Conservation (phyloP, 768 basidiomycete genomes). For the Kwoniella botswanensis region DNA sequence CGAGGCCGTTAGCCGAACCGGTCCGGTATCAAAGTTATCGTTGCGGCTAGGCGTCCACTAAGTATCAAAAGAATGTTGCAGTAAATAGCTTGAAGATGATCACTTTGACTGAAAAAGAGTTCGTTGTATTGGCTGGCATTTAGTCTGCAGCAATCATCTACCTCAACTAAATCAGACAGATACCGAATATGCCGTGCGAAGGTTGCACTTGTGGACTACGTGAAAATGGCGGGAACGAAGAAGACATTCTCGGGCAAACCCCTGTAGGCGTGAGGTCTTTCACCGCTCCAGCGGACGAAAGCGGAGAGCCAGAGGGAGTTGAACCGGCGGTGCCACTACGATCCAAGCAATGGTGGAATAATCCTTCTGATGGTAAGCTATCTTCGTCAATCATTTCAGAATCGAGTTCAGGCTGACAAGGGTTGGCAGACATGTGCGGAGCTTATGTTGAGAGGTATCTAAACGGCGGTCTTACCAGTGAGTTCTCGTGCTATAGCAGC, state of each 20-base stretch:
- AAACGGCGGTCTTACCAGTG: slow-evolving; percentile 40
- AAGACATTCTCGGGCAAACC: neutral
- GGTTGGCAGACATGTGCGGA: slow-evolving; percentile 40
- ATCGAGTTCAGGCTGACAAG: neutral
- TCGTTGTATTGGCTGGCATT: too few species aligned
- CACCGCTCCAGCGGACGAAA: slow-evolving; percentile 38
- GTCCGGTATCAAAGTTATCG: too few species aligned
- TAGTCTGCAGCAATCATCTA: too few species aligned
- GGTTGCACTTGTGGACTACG: slow-evolving; percentile 8
- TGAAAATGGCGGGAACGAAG: neutral
- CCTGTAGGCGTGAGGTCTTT: slow-evolving; percentile 19
- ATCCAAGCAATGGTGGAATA: slow-evolving; percentile 51
- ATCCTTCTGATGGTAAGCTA: slow-evolving; percentile 43
- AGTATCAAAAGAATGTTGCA: too few species aligned
- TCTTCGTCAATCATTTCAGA: neutral
- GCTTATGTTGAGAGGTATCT: slow-evolving; percentile 49
- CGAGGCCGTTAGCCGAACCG: too few species aligned
- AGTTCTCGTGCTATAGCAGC: neutral
- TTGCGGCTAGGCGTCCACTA: too few species aligned
- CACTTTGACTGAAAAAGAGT: too few species aligned
- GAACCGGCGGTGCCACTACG: slow-evolving; percentile 48
- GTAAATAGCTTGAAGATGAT: too few species aligned
- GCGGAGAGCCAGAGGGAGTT: slow-evolving; percentile 29
- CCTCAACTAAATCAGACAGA: neutral
- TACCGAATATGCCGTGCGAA: slow-evolving; percentile 6